A percentile compares a stretch with the other conserved stretches of the same genome.
Conservation (phyloP, 177 flowering plant species). For the Vitis hybrid region DNA sequence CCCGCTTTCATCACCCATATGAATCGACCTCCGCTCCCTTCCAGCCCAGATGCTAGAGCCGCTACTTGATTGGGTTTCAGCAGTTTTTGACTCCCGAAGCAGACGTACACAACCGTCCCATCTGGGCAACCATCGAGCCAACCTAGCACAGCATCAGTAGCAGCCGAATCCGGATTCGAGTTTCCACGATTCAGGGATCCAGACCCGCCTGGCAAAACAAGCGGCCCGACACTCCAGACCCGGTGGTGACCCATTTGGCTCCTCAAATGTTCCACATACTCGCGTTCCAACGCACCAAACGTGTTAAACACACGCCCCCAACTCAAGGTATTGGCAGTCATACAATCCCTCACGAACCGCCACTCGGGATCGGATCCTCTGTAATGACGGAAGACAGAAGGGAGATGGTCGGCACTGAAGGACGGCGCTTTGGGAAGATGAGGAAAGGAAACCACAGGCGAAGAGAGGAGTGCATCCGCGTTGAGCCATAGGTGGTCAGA, state of each 20-base stretch:
- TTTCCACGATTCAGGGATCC: constrained; percentile 1
- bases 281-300: constrained; percentile 35
- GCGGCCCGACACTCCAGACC: constrained; percentile 45
- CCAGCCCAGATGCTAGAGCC: constrained; percentile 49
- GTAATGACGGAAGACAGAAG: constrained; percentile 32
- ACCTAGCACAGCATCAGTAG: constrained; percentile 3
- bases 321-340: constrained; percentile 26
- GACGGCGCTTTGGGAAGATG: constrained; percentile 25
- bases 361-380: constrained; percentile 32
- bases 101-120: constrained; percentile 46
- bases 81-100: constrained; percentile 50
- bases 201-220: constrained; percentile 16
- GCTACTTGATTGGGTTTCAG: constrained; percentile 31
- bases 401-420: constrained; percentile 38
- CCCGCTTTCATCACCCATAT: constrained; percentile 46
- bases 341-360: constrained; percentile 20
- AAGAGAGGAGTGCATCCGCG: no score
- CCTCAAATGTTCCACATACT: constrained; percentile 26
- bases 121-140: constrained; percentile 55
- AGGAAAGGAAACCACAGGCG: constrained; percentile 19
- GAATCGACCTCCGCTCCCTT: constrained; percentile 39
- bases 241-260: constrained; percentile 19
- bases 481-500: no score
- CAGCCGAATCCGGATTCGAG: constrained; percentile 1
- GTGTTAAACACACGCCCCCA: constrained; percentile 42